Base-by-base conservation (phyloP, 1,284 basidiomycete genomes). In the Prillingera fragicola region DNA sequence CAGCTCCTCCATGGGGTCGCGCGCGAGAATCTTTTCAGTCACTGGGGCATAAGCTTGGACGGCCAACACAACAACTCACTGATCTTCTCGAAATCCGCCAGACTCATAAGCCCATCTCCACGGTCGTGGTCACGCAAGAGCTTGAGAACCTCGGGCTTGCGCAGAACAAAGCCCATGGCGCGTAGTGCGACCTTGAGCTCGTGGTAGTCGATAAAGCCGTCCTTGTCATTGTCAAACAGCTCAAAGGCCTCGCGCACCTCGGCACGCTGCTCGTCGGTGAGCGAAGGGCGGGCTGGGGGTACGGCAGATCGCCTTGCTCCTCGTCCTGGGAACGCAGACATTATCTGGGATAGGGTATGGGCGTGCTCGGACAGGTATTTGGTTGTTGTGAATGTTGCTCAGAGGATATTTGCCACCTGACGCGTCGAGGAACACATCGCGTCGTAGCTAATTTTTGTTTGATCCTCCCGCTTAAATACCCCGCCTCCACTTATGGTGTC, bases 161-260 rank as follows among this genome's bases (percentile, higher is more conserved):
- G 96, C 69, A 96, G 72, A 69, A 97, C 95, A 65, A 98, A 98
- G 1, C 95, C 95, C 35, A 99, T 75, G 4, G 95, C 95, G 36
- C 95, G 80, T 87, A 99, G 91, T 33, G 94, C 91, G 55, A 99
- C 95, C 70, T 97, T 97, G 60, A 98, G 79, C 71, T 99, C 95
- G 73, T 98, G 94, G 73, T 97, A 98, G 74, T 94, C 91, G 51
- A 95, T 78, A 41, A 79, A 83, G n/a, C 90, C 89, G 64, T 98
- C 94, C 76, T 96, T 96, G 78, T 98, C 94, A 25, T 90, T 89
- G 74, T 98, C 95, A 66, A 99, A 99, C 45, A 98, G 82, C 71
- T 97, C 92, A 65, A 99, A 99, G 0, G 95, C 95, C 67, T 99
- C 95, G 67, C 91, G 91, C 59, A 98, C 95, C 74, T 99, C 94